Evolutionary conservation across 202 grass and related monocot genomes (phyloP), one percentile per base, ranked within the genome.

Genomic region (Eragrostis tef): DNA sequence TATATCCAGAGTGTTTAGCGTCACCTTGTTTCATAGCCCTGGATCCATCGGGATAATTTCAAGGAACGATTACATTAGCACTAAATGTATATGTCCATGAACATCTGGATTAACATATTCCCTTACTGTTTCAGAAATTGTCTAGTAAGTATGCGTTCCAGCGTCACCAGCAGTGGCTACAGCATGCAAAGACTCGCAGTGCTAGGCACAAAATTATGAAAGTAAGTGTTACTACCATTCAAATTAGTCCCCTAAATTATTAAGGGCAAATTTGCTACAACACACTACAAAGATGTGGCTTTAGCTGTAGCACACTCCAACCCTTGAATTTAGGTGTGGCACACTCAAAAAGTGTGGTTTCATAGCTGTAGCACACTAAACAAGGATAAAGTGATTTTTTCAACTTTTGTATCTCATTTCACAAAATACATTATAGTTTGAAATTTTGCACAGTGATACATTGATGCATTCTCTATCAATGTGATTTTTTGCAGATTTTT

Each of bases 181-280:
- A 91, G 31, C 89, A 93, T 69, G 96, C 93, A 74, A 99, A 95
- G 84, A 99, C 96, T 31, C 90, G 87, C 53, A 93, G 96, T 86
- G 92, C 96, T 77, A 91, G 90, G 52, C 92, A 99, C 93, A 99
- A 99, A 87, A 95, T 99, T 51, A 83, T 93, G 90, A 99, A 93
- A 90, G 96, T 99, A 91, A 41, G 84, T 79, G 49, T 71, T 46
- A 56, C 56, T 56, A 14, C 61, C 27, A 64, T 73, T 64, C 7
- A 50, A 81, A 79, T 63, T 21, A 64, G 44, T 64, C 46, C 58
- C 42, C 26, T 81, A 31, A 27, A 71, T 78, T 87, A 39, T 87
- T 31, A 51, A 57, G n/a, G n/a, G n/a, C n/a, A n/a, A n/a, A n/a
- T n/a, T n/a, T n/a, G n/a, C n/a, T n/a, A n/a, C n/a, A n/a, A n/a